Conservation (phyloP, 306 rosid genomes). For the Canavalia gladiata region DNA sequence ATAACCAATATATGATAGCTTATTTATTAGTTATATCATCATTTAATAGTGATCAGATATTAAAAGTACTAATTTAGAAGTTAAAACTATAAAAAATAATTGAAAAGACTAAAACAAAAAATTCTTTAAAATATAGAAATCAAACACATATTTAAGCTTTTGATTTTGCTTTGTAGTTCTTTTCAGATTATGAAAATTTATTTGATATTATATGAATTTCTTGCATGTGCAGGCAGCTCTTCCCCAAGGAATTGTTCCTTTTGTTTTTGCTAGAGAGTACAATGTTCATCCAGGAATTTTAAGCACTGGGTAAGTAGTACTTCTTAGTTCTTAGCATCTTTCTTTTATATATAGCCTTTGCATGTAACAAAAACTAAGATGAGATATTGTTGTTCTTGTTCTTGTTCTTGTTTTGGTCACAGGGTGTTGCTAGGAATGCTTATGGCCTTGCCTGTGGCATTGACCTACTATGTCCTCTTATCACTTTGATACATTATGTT, state of each 20-base stretch:
- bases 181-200: neutral
- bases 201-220: conserved; percentile 21
- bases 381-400: conserved; percentile 28
- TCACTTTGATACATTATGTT: conserved; percentile 55
- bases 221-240: conserved; percentile 79
- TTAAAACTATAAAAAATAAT: too few species aligned
- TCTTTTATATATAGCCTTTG: conserved; percentile 16
- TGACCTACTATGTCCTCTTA: conserved; percentile 79
- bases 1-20: too few species aligned
- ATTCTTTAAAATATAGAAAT: neutral
- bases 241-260: conserved; percentile 98
- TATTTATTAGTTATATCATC: too few species aligned
- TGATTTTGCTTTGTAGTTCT: too few species aligned
- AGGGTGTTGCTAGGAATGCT: conserved; percentile 93
- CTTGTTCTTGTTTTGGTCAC: conserved; percentile 51
- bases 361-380: conserved; percentile 5
- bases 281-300: conserved; percentile 78
- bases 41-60: too few species aligned
- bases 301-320: conserved; percentile 80
- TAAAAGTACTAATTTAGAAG: too few species aligned
- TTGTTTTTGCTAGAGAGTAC: conserved; percentile 93
- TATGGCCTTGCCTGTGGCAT: conserved; percentile 82
- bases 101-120: too few species aligned
- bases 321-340: neutral
- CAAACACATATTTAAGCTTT: too few species aligned